phyloP scores from a whole-genome alignment of 176 grass and related monocot genomes.

The Paspalum notatum region DNA sequence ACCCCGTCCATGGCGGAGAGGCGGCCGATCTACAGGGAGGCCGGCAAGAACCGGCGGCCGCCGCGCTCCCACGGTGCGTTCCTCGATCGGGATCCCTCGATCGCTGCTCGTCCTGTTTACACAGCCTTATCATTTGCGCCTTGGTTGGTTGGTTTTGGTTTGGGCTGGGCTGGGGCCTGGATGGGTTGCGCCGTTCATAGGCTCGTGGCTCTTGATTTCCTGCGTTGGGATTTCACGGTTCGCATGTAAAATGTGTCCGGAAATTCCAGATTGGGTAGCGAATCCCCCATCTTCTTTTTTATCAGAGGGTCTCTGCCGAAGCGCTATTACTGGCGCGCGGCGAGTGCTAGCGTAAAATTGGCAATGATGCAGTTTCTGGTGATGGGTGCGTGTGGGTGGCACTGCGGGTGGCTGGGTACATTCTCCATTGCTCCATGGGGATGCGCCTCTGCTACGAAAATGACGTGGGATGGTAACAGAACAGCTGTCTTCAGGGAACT shows the following conservation, averaged over 20 bases:
- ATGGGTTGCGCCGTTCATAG: slow-evolving; percentile 12
- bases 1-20: slow-evolving; percentile 51
- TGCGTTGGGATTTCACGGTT: neutral
- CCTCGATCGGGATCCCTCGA: slow-evolving; percentile 31
- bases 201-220: neutral
- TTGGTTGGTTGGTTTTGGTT: neutral
- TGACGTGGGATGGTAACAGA: neutral
- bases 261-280: neutral
- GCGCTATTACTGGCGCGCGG: neutral
- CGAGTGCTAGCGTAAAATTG: slow-evolving; percentile 6
- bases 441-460: slow-evolving; percentile 31
- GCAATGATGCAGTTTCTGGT: slow-evolving; percentile 19
- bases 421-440: neutral
- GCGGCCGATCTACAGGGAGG: slow-evolving; percentile 42
- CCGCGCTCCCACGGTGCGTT: slow-evolving; percentile 52
- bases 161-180: slow-evolving; percentile 12
- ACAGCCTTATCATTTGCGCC: neutral
- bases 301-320: neutral
- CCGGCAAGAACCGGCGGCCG: slow-evolving; percentile 40
- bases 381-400: slow-evolving; percentile 1
- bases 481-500: neutral
- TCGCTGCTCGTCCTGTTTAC: neutral
- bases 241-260: neutral
- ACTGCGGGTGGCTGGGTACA: slow-evolving; percentile 2
- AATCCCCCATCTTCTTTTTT: neutral